Conservation (phyloP, 176 grass and related monocot genomes). For the Bromus sterilis region DNA sequence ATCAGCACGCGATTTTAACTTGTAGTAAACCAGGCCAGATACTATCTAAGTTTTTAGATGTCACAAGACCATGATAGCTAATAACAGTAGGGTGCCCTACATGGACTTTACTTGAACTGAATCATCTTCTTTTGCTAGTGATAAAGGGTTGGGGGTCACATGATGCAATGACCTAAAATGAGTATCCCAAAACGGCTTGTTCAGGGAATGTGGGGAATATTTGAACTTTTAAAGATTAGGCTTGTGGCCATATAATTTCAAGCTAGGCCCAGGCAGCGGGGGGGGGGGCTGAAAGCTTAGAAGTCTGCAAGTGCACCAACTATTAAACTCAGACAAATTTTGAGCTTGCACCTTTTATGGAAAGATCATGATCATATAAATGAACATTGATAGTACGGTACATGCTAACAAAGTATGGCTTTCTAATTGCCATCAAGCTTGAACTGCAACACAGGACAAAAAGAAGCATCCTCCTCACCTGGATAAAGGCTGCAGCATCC, state of each 20-base stretch:
- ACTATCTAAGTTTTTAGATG: not conserved
- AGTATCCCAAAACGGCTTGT: not conserved
- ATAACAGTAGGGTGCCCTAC: not conserved
- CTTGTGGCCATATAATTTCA: not conserved
- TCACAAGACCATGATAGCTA: not conserved
- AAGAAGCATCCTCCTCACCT: conserved; percentile 28
- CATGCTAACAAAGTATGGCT: not conserved
- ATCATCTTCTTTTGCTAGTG: conserved; percentile 2
- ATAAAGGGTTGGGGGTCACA: not conserved
- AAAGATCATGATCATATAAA: not conserved
- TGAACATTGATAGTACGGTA: not conserved
- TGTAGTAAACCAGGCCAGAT: not conserved
- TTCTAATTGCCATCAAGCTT: not conserved
- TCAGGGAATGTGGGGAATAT: not conserved
- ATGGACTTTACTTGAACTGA: not conserved
- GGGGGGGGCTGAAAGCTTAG: not conserved
- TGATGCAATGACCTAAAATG: not conserved
- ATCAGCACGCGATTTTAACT: not conserved
- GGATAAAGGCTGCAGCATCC: conserved; percentile 95
- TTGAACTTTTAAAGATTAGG: not conserved
- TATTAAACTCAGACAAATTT: not conserved
- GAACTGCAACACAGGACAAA: not conserved
- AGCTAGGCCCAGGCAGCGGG: not conserved
- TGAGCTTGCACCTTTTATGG: not conserved
- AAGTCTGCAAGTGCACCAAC: not conserved